Percentiles rank a stretch among this genome's conserved stretches.
Conservation (phyloP, 2,329 filamentous ascomycete species). For the Arthrinium phaeospermum region DNA sequence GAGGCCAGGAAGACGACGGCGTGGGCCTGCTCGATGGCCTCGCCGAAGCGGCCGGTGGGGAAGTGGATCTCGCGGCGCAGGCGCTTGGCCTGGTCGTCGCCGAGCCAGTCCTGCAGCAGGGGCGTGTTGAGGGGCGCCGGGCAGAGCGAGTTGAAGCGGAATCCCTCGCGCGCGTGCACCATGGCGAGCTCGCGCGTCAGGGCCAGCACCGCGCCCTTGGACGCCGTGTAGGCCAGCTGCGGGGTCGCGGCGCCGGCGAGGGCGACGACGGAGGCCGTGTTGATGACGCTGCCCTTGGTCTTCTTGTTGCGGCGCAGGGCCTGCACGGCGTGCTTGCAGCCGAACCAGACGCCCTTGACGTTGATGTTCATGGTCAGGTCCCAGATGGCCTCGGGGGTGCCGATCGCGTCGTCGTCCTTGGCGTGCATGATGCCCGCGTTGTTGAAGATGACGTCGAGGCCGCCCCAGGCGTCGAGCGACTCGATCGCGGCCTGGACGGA, state of each 20-base stretch:
- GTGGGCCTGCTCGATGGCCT: conserved; percentile 92
- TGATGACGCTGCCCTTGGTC: conserved; percentile 82
- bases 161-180: conserved; percentile 87
- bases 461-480: conserved; percentile 81
- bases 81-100: conserved; percentile 83
- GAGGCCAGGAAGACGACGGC: conserved; percentile 87
- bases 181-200: conserved; percentile 90
- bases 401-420: conserved; percentile 77
- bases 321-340: conserved; percentile 88
- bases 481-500: conserved; percentile 79
- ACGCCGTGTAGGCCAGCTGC: conserved; percentile 90
- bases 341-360: conserved; percentile 98
- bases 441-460: conserved; percentile 93
- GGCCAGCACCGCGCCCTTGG: conserved; percentile 90
- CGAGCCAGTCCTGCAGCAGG: conserved; percentile 90
- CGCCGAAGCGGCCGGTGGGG: conserved; percentile 84
- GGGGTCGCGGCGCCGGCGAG: conserved; percentile 86
- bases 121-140: conserved; percentile 92
- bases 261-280: conserved; percentile 88
- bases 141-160: conserved; percentile 88
- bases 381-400: conserved; percentile 91
- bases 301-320: conserved; percentile 82
- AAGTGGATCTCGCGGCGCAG: conserved; percentile 87
- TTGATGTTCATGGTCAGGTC: conserved; percentile 93
- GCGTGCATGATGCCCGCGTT: conserved; percentile 98